Base-by-base conservation (phyloP, 805 yeast species). In the Pichia heedii region DNA sequence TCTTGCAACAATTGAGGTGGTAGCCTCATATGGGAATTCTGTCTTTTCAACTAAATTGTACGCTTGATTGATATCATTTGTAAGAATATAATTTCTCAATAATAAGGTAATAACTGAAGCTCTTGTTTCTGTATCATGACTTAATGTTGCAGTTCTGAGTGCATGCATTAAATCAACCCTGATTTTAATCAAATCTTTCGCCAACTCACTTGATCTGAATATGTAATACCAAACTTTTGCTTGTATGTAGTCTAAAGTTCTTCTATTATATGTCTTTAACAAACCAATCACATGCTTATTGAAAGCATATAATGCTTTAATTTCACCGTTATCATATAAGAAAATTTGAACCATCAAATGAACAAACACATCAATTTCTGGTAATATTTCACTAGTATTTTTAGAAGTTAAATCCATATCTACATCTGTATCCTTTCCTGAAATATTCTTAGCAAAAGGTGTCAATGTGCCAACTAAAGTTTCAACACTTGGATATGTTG, bases 191-290 rank as follows among this genome's bases (percentile, higher is more conserved):
- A 77, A 65, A 51, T 79, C 67, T 12, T 55, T 71, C 26, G 68
- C 57, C 43, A 81, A 66, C 67, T 90, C 97, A 51, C 78, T 77
- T 2, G 88, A 75, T 62, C 95, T 77, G 37, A 81, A 73, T 53
- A 84, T 73, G 67, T 88, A 90, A 61, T 90, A 93, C 97, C 97
- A 93, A 48, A 84, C 72, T 62, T 89, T 90, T 15, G 97, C 93
- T 50, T 79, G 79, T 46, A 93, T 73, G 55, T 84, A 78, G 64
- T 93, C 97, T 51, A 90, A 68, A 5, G 94, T 76, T 50, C 97
- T 76, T 51, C 83, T 77, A 64, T 87, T 87, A 66, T 82, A 82
- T 13, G 70, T 62, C 45, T 74, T 72, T 58, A 87, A 71, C 42
- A 79, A 67, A 13, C 66, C 58, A 43, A 82, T 67, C 36, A 77